phyloP scores from a whole-genome alignment of 2,329 filamentous ascomycete genomes.

The Leptographium radiaticola region DNA sequence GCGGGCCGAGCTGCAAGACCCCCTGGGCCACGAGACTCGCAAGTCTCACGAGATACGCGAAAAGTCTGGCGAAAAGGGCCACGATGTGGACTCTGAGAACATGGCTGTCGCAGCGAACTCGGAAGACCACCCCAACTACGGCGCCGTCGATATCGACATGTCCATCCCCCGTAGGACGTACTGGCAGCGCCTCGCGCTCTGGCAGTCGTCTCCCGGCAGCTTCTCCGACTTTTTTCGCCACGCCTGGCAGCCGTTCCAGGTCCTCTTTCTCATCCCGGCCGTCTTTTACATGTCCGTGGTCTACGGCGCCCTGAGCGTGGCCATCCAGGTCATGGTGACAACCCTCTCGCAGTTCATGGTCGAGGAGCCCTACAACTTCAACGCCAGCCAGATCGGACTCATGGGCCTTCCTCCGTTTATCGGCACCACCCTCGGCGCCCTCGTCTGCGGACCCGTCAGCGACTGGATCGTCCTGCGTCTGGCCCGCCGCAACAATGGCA shows the following conservation, averaged over 20 bases:
- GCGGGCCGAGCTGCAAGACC: background rate
- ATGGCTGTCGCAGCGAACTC: background rate
- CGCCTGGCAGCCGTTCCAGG: constrained; percentile 5
- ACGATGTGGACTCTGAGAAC: background rate
- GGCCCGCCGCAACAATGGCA: background rate
- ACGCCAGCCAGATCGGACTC: constrained; percentile 1
- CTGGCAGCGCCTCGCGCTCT: background rate
- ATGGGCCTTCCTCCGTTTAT: constrained; percentile 1
- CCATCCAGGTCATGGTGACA: background rate
- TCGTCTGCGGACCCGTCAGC: constrained; percentile 1
- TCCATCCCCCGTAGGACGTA: constrained; percentile 1
- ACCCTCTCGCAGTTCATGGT: background rate
- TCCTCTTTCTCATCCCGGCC: constrained; percentile 5
- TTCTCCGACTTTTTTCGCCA: background rate
- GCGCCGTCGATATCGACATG: background rate
- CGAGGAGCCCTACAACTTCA: background rate
- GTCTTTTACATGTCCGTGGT: constrained; percentile 4
- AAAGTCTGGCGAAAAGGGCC: background rate
- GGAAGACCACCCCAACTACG: background rate
- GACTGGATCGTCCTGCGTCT: constrained; percentile 1
- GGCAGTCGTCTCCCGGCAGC: background rate
- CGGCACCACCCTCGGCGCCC: background rate
- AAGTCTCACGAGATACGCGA: background rate
- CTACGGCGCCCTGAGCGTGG: background rate
- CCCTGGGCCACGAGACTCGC: background rate